Base-by-base conservation (phyloP, 2,329 filamentous ascomycete genomes). In the Xylaria hypoxylon region DNA sequence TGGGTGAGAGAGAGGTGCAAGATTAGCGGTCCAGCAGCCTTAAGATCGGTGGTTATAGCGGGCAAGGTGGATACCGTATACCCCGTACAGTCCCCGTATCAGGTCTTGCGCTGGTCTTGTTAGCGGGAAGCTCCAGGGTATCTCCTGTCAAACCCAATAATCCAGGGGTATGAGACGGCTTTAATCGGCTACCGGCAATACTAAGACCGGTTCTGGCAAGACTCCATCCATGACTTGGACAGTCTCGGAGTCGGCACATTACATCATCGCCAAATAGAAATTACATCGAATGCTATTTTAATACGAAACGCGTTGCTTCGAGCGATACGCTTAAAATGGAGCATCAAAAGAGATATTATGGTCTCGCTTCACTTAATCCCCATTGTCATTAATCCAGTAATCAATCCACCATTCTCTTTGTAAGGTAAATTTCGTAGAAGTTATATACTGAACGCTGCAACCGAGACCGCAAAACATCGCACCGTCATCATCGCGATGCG, bases 181-280 rank as follows among this genome's bases (percentile, higher is more conserved):
- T 38, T 51, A n/a, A n/a, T n/a, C 59, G 59, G 59, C 40, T 61
- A 55, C 59, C 59, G 59, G 59, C 59, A 61, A 53, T 35, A 13
- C n/a, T n/a, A 13, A 33, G 31, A 38, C 35, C 35, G 35, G 35
- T 11, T 38, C n/a, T n/a, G n/a, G n/a, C n/a, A n/a, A n/a, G n/a
- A n/a, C n/a, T n/a, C n/a, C n/a, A n/a, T n/a, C n/a, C n/a, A n/a
- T n/a, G n/a, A n/a, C n/a, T n/a, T n/a, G n/a, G n/a, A n/a, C n/a
- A n/a, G n/a, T n/a, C n/a, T n/a, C 33, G 33, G 33, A 24, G 50
- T 40, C 50, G 6, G 33, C 50, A 40, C 51, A 53, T 53, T 53
- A 53, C 51, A 53, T 53, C 51, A 53, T 40, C n/a, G 19, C n/a
- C 13, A 26, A 50, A 26, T 4, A 11, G n/a, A 26, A 51, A 51